These are phyloP conservation scores for Sorghum bicolor DNA, from an alignment of 176 grass and related monocot species.

Conservation along the genomic window DNA sequence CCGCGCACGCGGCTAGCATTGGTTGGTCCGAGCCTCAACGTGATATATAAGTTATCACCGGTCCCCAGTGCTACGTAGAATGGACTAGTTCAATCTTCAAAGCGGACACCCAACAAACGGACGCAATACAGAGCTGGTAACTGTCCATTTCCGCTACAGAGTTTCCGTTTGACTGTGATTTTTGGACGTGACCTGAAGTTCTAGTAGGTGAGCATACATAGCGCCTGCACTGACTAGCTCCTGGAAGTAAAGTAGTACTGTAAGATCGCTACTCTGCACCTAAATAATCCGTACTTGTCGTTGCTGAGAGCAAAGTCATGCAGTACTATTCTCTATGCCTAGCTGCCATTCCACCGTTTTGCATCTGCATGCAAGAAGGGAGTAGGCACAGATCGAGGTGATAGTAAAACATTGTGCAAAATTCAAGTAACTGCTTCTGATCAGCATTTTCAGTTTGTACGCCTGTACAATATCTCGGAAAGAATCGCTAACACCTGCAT, in stretches of 20 bases:
- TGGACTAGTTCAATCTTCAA: constrained; percentile 16
- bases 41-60: constrained; percentile 8
- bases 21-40: not conserved
- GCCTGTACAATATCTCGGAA: constrained; percentile 24
- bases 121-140: not conserved
- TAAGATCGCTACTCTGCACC: not conserved
- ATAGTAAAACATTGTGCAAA: not conserved
- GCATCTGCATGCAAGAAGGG: not conserved
- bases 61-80: not conserved
- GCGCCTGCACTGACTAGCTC: constrained; percentile 19
- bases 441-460: not conserved
- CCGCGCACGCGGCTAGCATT: too few species aligned
- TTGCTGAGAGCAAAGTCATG: not conserved
- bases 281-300: not conserved
- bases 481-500: constrained; percentile 32
- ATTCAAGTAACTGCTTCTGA: not conserved
- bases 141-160: not conserved
- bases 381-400: not conserved
- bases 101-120: not conserved
- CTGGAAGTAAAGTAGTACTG: not conserved
- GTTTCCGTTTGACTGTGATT: constrained; percentile 21
- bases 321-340: not conserved
- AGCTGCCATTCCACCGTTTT: not conserved
- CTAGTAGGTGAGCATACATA: constrained; percentile 23
- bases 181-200: not conserved